Base-by-base conservation (phyloP, 1,139 yeast genomes). In the Lodderomyces beijingensis region DNA sequence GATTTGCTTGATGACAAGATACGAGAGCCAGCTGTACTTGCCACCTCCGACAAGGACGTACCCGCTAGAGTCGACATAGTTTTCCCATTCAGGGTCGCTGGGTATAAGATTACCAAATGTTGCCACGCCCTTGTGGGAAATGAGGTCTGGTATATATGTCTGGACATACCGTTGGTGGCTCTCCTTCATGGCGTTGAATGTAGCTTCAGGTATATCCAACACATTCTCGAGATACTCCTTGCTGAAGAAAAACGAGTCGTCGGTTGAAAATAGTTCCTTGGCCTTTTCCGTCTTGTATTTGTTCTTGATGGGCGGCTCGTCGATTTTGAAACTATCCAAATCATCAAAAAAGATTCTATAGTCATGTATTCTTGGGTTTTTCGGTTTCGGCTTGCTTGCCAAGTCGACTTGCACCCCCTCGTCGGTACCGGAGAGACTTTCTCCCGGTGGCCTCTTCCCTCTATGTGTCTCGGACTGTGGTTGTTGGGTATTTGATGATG, bases 21-120 rank as follows among this genome's bases (percentile, higher is more conserved):
- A 66, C 10, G 72, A 57, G 34, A 68, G 53, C 74, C 74, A 68
- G 39, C 62, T 58, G 44, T 59, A 68, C 40, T 58, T 42, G 2
- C 70, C 70, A 4, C 74, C 74, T 2, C 74, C 74, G 25, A 68
- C 60, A 28, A 67, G 35, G 1, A 67, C 71, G 42, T 60, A 62
- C 5, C 74, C 74, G 14, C 53, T 43, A 1, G 65, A 50, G 0
- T 57, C 63, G n/a, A 51, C 42, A 46, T 65, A 68, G 2, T 38
- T 30, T 3, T 43, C 40, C 74, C 74, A 68, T 32, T 57, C 63
- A 2, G 58, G 53, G 40, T 63, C 69, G 4, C 55, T 33, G 16
- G 52, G 44, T 22, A 59, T 42, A n/a, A 62, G 31, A 34, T 53
- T 59, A 9, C 72, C 72, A 46, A 67, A 68, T 1, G 74, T 65